These are phyloP conservation scores for Hypoxylon crocopeplum DNA, from an alignment of 495 filamentous ascomycete species.

Conservation along the genomic window DNA sequence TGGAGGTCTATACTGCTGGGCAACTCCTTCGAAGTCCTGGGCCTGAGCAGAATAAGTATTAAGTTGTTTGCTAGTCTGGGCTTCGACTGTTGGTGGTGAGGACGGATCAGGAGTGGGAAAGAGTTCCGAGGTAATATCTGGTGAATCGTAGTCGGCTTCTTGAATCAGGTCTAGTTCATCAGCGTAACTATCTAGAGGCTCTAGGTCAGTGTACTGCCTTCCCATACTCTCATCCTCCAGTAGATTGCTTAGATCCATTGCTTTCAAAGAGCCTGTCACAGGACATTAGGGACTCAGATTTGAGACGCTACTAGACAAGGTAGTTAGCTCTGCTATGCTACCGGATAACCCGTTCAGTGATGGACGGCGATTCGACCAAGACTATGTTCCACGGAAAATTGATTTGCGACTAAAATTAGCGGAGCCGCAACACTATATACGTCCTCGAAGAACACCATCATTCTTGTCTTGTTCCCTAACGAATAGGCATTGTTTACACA, in stretches of 20 bases:
- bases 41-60: background rate
- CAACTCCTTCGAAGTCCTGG: background rate
- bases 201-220: conserved; percentile 1
- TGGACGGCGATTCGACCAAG: background rate
- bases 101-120: background rate
- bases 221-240: too few relatives aligned
- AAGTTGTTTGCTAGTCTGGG: background rate
- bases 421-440: background rate
- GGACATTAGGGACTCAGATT: background rate
- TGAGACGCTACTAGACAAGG: background rate
- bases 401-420: too few relatives aligned
- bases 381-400: too few relatives aligned
- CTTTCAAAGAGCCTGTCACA: conserved; percentile 2
- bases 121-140: background rate
- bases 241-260: too few relatives aligned
- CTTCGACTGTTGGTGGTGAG: background rate
- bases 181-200: background rate
- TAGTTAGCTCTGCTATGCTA: conserved; percentile 21
- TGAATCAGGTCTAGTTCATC: background rate
- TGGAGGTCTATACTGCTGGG: background rate
- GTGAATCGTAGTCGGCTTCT: conserved; percentile 3
- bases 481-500: too few relatives aligned
- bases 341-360: conserved; percentile 13
- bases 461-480: too few relatives aligned
- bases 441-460: background rate